Percentiles rank a stretch among this genome's conserved stretches.
Evolutionary conservation across 202 grass and related monocot species (phyloP).

Genomic region (Eragrostis tef): DNA sequence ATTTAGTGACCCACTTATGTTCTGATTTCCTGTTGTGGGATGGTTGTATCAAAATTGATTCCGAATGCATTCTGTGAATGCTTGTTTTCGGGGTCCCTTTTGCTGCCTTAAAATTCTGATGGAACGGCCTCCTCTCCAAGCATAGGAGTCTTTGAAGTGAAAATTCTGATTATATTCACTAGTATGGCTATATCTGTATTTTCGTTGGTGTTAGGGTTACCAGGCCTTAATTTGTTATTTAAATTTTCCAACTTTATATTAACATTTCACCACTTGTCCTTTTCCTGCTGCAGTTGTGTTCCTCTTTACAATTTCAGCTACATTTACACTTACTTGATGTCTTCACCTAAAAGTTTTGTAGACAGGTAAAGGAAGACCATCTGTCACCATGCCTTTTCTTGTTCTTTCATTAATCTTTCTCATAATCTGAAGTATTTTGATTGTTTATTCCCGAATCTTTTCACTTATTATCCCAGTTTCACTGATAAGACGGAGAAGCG

Average conservation of each 20-base stretch:
- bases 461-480: conserved; percentile 62
- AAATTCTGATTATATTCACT: conserved; percentile 11
- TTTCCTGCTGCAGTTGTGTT: conserved; percentile 77
- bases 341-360: conserved; percentile 85
- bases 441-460: conserved; percentile 31
- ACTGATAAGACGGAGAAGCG: conserved; percentile 73
- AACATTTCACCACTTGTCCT: conserved; percentile 23
- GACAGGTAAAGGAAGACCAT: conserved; percentile 65
- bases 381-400: not conserved
- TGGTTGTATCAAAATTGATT: not conserved
- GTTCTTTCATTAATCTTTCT: not conserved
- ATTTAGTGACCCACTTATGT: conserved; percentile 28
- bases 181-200: conserved; percentile 1
- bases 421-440: conserved; percentile 13
- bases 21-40: not conserved
- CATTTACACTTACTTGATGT: conserved; percentile 92
- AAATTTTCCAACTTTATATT: conserved; percentile 30
- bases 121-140: not conserved
- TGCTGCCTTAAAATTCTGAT: not conserved
- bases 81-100: not conserved
- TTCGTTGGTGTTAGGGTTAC: not conserved
- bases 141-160: not conserved
- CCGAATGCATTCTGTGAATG: not conserved
- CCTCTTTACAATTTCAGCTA: conserved; percentile 97
- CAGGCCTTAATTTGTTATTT: conserved; percentile 7